Conservation (phyloP, 495 filamentous ascomycete genomes). For the Neurospora sp. region DNA sequence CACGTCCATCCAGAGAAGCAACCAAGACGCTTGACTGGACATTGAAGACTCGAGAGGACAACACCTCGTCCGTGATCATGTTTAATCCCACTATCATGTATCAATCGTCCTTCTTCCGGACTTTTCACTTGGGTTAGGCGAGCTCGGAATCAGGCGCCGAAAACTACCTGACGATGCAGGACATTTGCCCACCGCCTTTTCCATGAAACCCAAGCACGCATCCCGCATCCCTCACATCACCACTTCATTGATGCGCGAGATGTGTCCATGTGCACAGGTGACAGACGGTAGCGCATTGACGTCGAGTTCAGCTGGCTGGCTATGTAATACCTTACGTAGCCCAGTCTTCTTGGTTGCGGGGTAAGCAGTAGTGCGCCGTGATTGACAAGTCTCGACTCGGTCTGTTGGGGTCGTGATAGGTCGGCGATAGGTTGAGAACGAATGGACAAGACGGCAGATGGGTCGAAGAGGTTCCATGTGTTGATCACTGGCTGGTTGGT, state of each 20-base stretch:
- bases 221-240: background rate
- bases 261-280: background rate
- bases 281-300: background rate
- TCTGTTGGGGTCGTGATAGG: background rate
- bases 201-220: background rate
- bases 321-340: background rate
- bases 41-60: background rate
- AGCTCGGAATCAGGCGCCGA: background rate
- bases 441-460: background rate
- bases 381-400: background rate
- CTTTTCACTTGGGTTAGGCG: background rate
- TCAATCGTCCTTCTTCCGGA: background rate
- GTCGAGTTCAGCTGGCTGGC: background rate
- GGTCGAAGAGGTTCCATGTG: background rate
- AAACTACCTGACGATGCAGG: background rate
- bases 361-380: background rate
- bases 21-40: background rate
- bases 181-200: background rate
- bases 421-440: background rate
- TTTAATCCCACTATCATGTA: background rate
- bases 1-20: background rate
- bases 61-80: background rate
- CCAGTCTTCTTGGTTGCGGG: background rate
- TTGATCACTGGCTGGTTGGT: background rate
- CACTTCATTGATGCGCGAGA: background rate